A percentile compares a stretch with the other conserved stretches of the same genome.
Conservation (phyloP, 164 flowering plant species). For the Malania oleifera region DNA sequence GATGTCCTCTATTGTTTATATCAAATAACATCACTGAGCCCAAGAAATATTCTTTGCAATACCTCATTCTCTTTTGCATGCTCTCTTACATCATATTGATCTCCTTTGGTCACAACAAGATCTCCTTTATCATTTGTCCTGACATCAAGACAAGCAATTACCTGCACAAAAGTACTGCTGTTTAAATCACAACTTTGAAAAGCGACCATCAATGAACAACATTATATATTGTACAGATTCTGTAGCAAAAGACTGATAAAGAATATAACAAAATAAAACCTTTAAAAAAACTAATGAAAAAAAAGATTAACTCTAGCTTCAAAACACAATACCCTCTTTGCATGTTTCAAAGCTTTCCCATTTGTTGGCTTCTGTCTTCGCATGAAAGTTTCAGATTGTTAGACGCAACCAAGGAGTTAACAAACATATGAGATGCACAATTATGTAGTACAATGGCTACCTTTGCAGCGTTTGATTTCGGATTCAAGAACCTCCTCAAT, state of each 20-base stretch:
- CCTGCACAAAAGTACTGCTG: constrained; percentile 31
- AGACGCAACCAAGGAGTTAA: constrained; percentile 12
- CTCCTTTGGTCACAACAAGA: constrained; percentile 98
- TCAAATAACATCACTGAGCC: not conserved
- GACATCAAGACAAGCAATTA: constrained; percentile 98
- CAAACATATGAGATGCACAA: constrained; percentile 7
- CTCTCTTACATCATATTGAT: constrained; percentile 97
- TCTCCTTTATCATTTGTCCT: constrained; percentile 92
- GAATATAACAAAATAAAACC: not conserved
- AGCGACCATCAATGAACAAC: not conserved
- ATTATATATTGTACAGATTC: not conserved
- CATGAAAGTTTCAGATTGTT: constrained; percentile 28
- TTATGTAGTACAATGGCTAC: constrained; percentile 29
- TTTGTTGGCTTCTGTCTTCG: constrained; percentile 61
- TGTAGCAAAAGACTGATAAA: not conserved
- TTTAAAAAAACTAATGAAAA: not conserved
- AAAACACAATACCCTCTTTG: constrained; percentile 65
- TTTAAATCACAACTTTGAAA: not conserved
- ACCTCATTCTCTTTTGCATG: constrained; percentile 90
- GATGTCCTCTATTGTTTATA: no score
- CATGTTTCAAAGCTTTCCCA: constrained; percentile 75
- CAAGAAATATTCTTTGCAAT: constrained; percentile 2
- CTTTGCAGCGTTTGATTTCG: constrained; percentile 52
- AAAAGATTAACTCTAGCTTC: not conserved
- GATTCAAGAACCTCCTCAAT: constrained; percentile 67